Base-by-base conservation (phyloP, 2,329 filamentous ascomycete species). In the Zalaria obscura region DNA sequence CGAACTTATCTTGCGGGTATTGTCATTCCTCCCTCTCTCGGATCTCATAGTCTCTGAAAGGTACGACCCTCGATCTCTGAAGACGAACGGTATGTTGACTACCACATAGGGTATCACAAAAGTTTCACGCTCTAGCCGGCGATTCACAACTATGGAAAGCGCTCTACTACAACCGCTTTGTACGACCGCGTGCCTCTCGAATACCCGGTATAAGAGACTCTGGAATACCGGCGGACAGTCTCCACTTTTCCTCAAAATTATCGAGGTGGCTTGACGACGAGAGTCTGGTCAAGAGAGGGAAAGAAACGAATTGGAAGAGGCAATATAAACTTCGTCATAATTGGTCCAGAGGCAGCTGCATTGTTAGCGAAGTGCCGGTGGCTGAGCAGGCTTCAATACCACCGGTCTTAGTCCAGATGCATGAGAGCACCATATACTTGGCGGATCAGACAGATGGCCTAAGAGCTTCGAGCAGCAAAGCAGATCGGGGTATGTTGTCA, bases 71-170 rank as follows among this genome's bases (percentile, higher is more conserved):
- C 18, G 35, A 7, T 33, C 4, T n/a, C n/a, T 18, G 7, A 26
- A 25, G 3, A 39, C 4, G 3, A 27, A 34, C 11, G 10, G 34
- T 25, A 28, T 27, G 26, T 11, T 31, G 3, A 43, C 45, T 27
- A 36, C 54, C 36, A 67, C 74, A 31, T 66, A 71, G 77, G 41
- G 70, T 88, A n/a, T 95, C 86, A 2, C 76, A 66, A 41, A 84
- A 83, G 45, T 82, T 93, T 55, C 70, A 78, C 50, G 69, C 69
- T 33, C 71, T 96, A 11, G 73, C 84, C 5, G 71, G 73, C 41
- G 91, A 96, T 59, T 81, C 82, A 1, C 86, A 95, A 57, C 66
- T 96, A 43, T 98, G 91, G 91, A 91, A 89, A 59, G 73, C 74
- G 9, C 75, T 86, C 39, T 98, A 94, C 63, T 94, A 93, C 62